Percentiles rank a stretch among this genome's conserved stretches.
phyloP scores from a whole-genome alignment of 768 basidiomycete species.

The Mycena galericulata region DNA sequence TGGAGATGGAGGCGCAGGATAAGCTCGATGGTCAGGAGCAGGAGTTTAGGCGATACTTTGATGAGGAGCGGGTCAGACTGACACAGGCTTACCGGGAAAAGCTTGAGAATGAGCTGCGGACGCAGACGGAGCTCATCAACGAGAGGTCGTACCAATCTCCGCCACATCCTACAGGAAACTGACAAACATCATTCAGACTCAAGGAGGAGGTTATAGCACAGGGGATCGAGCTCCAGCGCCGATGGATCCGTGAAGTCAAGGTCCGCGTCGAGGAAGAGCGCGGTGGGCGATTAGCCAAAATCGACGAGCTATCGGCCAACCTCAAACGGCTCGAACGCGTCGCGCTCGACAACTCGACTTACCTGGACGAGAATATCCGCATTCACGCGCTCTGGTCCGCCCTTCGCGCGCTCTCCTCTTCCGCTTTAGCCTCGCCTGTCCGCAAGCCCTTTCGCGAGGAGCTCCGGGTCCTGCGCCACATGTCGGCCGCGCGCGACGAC shows the following conservation, averaged over 20 bases:
- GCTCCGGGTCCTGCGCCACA: conserved; percentile 83
- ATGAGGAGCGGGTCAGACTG: conserved; percentile 79
- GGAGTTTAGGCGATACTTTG: conserved; percentile 84
- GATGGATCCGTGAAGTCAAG: conserved; percentile 98
- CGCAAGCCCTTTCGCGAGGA: conserved; percentile 92
- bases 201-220: conserved; percentile 96
- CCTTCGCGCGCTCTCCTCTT: conserved; percentile 79
- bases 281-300: conserved; percentile 92
- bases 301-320: conserved; percentile 91
- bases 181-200: conserved; percentile 61
- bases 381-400: conserved; percentile 95
- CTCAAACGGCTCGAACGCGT: conserved; percentile 93
- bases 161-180: not conserved
- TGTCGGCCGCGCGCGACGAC: conserved; percentile 79
- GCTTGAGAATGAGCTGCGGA: conserved; percentile 85
- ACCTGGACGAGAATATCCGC: conserved; percentile 94
- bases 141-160: conserved; percentile 72
- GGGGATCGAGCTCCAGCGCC: conserved; percentile 95
- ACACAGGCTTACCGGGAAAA: conserved; percentile 87
- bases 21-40: conserved; percentile 89
- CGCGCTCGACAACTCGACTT: conserved; percentile 89
- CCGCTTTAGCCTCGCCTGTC: conserved; percentile 71
- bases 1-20: conserved; percentile 89
- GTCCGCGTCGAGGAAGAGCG: conserved; percentile 96
- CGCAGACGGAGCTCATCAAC: conserved; percentile 94